Evolutionary conservation across 768 basidiomycete genomes (phyloP).

Genomic region (Termitomyces sp.): DNA sequence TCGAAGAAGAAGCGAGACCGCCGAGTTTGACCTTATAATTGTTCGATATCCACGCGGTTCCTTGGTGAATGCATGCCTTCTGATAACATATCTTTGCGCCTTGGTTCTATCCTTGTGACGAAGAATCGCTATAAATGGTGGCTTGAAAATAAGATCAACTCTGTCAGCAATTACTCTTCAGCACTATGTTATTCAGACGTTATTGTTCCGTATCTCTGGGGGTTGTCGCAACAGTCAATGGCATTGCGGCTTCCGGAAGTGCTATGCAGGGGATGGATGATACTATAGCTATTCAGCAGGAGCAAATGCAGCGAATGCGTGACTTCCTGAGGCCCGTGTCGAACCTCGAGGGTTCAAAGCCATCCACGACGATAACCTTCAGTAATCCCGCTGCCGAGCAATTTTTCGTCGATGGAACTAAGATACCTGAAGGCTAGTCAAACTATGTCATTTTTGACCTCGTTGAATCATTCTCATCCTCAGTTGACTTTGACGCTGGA

Average conservation of each 20-base stretch:
- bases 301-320: conserved; percentile 34
- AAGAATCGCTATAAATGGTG: conserved; percentile 2
- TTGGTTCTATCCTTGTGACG: conserved; percentile 9
- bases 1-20: not conserved
- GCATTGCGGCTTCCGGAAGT: conserved; percentile 19
- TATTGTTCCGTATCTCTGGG: conserved; percentile 10
- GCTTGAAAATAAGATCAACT: not conserved
- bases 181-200: not conserved
- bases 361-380: conserved; percentile 46
- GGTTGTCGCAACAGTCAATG: conserved; percentile 11
- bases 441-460: conserved; percentile 4
- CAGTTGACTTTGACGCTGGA: conserved; percentile 61
- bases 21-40: not conserved
- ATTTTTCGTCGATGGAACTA: conserved; percentile 43
- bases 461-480: not conserved
- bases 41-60: not conserved
- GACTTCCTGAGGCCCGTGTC: conserved; percentile 29
- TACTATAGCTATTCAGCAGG: conserved; percentile 38
- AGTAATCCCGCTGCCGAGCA: conserved; percentile 51
- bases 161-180: not conserved
- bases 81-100: conserved; percentile 2
- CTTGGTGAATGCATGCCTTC: conserved; percentile 1
- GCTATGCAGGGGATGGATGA: conserved; percentile 35
- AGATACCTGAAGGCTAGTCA: conserved; percentile 33
- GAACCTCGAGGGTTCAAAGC: conserved; percentile 3